Conservation (phyloP, 176 grass and related monocot species). For the Paspalum notatum region DNA sequence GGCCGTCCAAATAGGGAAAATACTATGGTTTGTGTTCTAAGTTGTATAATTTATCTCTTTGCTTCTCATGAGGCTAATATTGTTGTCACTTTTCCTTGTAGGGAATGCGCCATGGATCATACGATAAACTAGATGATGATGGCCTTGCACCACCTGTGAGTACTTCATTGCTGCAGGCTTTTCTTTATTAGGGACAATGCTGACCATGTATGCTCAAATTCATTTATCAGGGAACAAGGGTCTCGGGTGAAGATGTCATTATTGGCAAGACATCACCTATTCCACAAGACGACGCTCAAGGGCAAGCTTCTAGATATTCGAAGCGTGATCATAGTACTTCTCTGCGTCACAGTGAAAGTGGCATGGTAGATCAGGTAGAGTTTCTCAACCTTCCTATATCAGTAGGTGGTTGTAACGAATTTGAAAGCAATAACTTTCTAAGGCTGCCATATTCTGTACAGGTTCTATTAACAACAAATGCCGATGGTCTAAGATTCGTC, state of each 20-base stretch:
- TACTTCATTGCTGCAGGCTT: constrained; percentile 17
- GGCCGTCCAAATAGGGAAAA: constrained; percentile 95
- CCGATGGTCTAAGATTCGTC: constrained; percentile 97
- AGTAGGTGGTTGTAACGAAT: neutral
- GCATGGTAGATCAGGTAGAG: constrained; percentile 95
- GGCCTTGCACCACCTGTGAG: constrained; percentile 98
- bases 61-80: constrained; percentile 12
- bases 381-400: neutral
- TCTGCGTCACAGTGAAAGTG: constrained; percentile 93
- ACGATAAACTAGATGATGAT: constrained; percentile 98
- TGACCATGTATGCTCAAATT: constrained; percentile 40
- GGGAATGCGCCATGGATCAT: constrained; percentile 99
- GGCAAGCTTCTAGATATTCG: constrained; percentile 82
- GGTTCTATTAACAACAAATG: constrained; percentile 98
- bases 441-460: constrained; percentile 38
- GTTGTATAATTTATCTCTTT: constrained; percentile 18
- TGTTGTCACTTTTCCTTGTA: constrained; percentile 45
- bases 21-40: constrained; percentile 68
- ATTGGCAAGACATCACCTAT: constrained; percentile 98
- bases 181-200: constrained; percentile 2
- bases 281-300: constrained; percentile 94
- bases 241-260: constrained; percentile 97
- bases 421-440: constrained; percentile 23
- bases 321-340: constrained; percentile 96
- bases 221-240: constrained; percentile 85